Base-by-base conservation (phyloP, 495 filamentous ascomycete genomes). In the Annulohypoxylon moriforme region DNA sequence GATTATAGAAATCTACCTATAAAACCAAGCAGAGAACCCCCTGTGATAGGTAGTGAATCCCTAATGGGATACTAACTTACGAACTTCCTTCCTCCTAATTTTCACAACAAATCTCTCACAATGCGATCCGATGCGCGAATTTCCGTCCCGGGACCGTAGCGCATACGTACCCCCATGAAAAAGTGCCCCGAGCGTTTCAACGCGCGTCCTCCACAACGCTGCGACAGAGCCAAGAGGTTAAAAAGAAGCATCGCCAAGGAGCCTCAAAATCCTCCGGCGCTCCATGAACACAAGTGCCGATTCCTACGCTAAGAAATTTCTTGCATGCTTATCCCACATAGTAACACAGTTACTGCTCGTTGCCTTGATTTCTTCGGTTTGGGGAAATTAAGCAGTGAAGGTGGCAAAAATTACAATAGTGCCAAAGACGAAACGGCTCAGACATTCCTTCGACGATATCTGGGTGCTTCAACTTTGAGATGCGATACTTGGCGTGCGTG, bases 211-310 rank as follows among this genome's bases (percentile, higher is more conserved):
- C n/a, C 40, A 11, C 40, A 24, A 38, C 10, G 59, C 69, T 64
- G 69, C 69, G 64, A 72, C 69, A 72, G 20, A 27, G 69, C 69
- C 64, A 72, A 72, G 69, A 63, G 16, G 13, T 20, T 20, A n/a
- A 27, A 33, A 11, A 38, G 13, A 49, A 59, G 63, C 20, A 64
- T 72, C 44, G 64, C 69, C 69, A 59, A 72, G 69, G 69, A 68
- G 64, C 52, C 62, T 66, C 58, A n/a, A 64, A 31, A 36, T 65
- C 56, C 60, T 40, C 46, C 46, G 38, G 49, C 18, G 40, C 59
- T 6, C 18, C 36, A 11, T 20, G 5, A 60, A 3, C 1, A 20
- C 31, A 64, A 64, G 16, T 70, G 49, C 67, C 67, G 67, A 40
- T 31, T 38, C 67, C 47, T 20, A 27, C 47, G 25, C 47, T 27